Conservation (phyloP, 495 filamentous ascomycete genomes). For the Apodospora peruviana region DNA sequence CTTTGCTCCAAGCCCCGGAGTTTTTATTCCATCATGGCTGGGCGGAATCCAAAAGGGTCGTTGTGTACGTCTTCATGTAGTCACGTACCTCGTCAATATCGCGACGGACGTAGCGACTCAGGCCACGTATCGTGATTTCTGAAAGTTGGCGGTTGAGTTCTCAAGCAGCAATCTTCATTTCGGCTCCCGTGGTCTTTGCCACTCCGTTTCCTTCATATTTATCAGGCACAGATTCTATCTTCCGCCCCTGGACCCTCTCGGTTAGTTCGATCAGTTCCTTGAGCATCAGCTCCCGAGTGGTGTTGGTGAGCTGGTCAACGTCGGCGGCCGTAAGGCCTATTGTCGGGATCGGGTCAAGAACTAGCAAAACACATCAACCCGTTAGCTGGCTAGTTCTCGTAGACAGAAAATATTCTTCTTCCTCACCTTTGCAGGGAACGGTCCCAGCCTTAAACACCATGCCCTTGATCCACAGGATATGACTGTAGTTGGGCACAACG, state of each 20-base stretch:
- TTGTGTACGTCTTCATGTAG: too few species aligned
- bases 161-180: conserved; percentile 22
- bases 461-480: conserved; percentile 67
- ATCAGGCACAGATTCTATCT: not conserved
- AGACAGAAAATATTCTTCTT: conserved; percentile 13
- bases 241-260: conserved; percentile 25
- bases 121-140: too few species aligned
- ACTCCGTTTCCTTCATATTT: conserved; percentile 11
- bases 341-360: conserved; percentile 84
- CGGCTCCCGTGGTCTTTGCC: conserved; percentile 14
- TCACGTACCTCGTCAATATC: too few species aligned
- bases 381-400: not conserved
- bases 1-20: too few species aligned
- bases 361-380: conserved; percentile 29
- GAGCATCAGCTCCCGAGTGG: conserved; percentile 74
- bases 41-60: too few species aligned
- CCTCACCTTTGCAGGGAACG: conserved; percentile 82
- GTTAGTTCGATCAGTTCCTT: conserved; percentile 63
- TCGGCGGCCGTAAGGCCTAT: conserved; percentile 68
- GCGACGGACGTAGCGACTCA: too few species aligned
- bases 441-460: conserved; percentile 65
- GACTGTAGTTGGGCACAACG: conserved; percentile 80
- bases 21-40: too few species aligned
- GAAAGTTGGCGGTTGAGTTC: too few species aligned
- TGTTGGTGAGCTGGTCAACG: conserved; percentile 70